A percentile compares a stretch with the other conserved stretches of the same genome.
Conservation (phyloP, 1,139 yeast species). For the Scheffersomyces parashehatae region DNA sequence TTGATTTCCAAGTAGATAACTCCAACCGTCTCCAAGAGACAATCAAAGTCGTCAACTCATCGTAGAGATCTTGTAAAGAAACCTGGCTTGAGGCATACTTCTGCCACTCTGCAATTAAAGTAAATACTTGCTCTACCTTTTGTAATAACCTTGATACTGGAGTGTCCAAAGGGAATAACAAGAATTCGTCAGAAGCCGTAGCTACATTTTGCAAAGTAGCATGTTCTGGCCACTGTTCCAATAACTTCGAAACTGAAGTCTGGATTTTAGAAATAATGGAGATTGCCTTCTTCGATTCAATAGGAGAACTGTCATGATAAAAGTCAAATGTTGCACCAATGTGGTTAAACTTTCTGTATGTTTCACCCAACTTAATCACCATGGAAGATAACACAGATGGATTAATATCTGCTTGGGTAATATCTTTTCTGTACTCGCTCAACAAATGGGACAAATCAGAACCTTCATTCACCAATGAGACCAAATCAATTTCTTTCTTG, state of each 20-base stretch:
- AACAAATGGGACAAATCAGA: conserved; percentile 31
- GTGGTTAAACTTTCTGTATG: conserved; percentile 20
- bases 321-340: conserved; percentile 49
- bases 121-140: conserved; percentile 84
- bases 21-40: conserved; percentile 92
- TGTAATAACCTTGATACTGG: conserved; percentile 80
- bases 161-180: conserved; percentile 59
- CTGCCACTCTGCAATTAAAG: conserved; percentile 88
- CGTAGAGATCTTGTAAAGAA: conserved; percentile 57
- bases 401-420: conserved; percentile 22
- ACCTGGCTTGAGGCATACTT: conserved; percentile 84
- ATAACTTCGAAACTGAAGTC: conserved; percentile 46
- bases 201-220: conserved; percentile 75
- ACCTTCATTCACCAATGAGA: conserved; percentile 44
- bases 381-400: conserved; percentile 45
- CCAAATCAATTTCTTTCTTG: conserved; percentile 14
- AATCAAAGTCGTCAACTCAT: conserved; percentile 63
- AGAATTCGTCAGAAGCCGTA: conserved; percentile 67
- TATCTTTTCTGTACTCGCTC: conserved; percentile 17
- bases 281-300: conserved; percentile 64
- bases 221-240: conserved; percentile 91
- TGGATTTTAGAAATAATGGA: conserved; percentile 50
- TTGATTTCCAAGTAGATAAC: conserved; percentile 78
- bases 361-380: conserved; percentile 36
- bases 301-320: conserved; percentile 64